A percentile compares a stretch with the other conserved stretches of the same genome.
Evolutionary conservation across 2,329 filamentous ascomycete species (phyloP).

Genomic region (Pleoardoris graminearum): DNA sequence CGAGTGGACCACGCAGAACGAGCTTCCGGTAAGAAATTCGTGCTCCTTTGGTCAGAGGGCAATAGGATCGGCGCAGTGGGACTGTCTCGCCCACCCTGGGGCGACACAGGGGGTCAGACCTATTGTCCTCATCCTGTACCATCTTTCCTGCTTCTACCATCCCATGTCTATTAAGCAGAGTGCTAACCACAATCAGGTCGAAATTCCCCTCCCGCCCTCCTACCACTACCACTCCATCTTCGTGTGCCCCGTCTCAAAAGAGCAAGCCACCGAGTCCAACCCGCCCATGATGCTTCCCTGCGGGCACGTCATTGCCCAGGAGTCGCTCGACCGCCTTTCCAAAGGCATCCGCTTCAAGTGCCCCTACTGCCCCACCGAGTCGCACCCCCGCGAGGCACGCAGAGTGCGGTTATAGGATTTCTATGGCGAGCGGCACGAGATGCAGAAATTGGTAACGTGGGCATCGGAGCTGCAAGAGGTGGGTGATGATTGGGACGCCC

Average conservation of each 20-base stretch:
- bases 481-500: background rate
- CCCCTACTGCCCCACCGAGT: conserved; percentile 90
- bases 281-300: conserved; percentile 97
- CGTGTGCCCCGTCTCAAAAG: conserved; percentile 95
- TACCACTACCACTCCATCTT: conserved; percentile 93
- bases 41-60: conserved; percentile 31
- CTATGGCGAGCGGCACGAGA: background rate
- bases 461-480: too few species aligned
- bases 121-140: too few species aligned
- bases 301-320: conserved; percentile 88
- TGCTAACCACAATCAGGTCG: conserved; percentile 52
- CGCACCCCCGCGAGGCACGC: conserved; percentile 71
- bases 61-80: too few species aligned
- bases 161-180: too few species aligned
- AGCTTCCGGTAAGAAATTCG: conserved; percentile 72
- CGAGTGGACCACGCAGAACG: conserved; percentile 91
- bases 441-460: too few species aligned
- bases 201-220: conserved; percentile 65
- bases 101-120: too few species aligned
- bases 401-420: conserved; percentile 36
- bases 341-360: conserved; percentile 89
- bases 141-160: too few species aligned
- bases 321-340: conserved; percentile 76
- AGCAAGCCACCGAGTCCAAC: conserved; percentile 90
- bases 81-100: too few species aligned